phyloP scores from a whole-genome alignment of 805 yeast genomes.

The Naumovozyma dairenensis region DNA sequence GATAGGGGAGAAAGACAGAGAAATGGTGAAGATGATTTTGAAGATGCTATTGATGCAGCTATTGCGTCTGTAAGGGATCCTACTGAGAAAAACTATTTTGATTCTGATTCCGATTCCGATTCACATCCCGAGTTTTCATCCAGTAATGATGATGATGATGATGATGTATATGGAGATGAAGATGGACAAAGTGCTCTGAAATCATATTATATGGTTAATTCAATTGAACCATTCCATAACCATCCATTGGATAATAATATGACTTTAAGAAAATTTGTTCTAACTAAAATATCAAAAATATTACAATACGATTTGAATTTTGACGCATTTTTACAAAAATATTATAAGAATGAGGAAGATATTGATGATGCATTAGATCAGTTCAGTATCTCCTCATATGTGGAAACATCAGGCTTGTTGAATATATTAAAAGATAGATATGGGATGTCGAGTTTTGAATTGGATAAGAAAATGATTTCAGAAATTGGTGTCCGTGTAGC shows the following conservation, averaged over 20 bases:
- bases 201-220: slow-evolving; percentile 29
- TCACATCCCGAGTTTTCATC: slow-evolving; percentile 4
- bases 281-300: slow-evolving; percentile 27
- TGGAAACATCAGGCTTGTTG: slow-evolving; percentile 26
- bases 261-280: slow-evolving; percentile 23
- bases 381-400: slow-evolving; percentile 27
- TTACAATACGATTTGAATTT: slow-evolving; percentile 28
- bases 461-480: slow-evolving; percentile 23
- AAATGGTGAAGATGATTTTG: not conserved
- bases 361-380: slow-evolving; percentile 24
- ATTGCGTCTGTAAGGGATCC: slow-evolving; percentile 4
- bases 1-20: slow-evolving; percentile 16
- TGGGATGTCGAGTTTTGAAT: slow-evolving; percentile 23
- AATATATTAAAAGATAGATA: slow-evolving; percentile 25
- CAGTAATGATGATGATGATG: slow-evolving; percentile 5
- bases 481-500: slow-evolving; percentile 28
- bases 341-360: slow-evolving; percentile 22
- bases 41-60: not conserved
- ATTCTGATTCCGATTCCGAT: slow-evolving; percentile 2
- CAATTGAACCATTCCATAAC: slow-evolving; percentile 28
- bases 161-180: no score
- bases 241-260: slow-evolving; percentile 28
- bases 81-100: slow-evolving; percentile 1
- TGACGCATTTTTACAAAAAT: slow-evolving; percentile 22
- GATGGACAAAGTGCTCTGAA: slow-evolving; percentile 1